Evolutionary conservation across 139 green algal genomes (phyloP).

Genomic region (Astrephomene gubernaculifera): DNA sequence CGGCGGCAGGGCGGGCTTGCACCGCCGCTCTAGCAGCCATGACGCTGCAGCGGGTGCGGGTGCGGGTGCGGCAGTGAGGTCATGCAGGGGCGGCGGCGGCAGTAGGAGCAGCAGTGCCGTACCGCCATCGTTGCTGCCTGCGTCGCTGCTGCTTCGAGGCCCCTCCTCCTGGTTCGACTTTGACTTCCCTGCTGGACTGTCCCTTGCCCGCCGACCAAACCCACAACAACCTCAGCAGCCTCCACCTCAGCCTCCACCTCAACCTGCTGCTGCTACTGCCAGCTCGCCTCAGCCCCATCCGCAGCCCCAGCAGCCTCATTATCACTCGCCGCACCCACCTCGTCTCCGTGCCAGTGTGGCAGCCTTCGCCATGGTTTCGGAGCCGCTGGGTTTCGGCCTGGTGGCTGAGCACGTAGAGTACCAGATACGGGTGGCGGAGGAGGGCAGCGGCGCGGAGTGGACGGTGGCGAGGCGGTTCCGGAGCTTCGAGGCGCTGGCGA

Average conservation of each 20-base stretch:
- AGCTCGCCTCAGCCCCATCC: neutral
- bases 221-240: no score
- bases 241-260: no score
- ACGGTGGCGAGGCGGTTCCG: conserved; percentile 68
- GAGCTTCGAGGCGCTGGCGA: conserved; percentile 21
- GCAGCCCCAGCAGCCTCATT: neutral
- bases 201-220: neutral
- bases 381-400: conserved; percentile 16
- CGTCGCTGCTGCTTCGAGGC: no score
- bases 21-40: conserved; percentile 28
- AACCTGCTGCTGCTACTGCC: neutral
- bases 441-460: conserved; percentile 61
- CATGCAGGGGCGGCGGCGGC: neutral
- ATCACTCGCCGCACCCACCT: no score
- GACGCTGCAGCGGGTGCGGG: neutral
- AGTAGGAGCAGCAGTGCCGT: neutral
- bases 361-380: conserved; percentile 66
- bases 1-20: neutral
- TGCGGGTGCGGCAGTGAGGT: neutral
- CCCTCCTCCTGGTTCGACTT: conserved; percentile 44
- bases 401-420: conserved; percentile 76
- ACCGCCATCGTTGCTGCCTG: neutral
- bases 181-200: neutral
- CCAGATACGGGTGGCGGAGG: conserved; percentile 74
- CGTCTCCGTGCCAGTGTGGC: conserved; percentile 62